Conservation (phyloP, 345 rosid genomes). For the Xanthoceras sorbifolium region DNA sequence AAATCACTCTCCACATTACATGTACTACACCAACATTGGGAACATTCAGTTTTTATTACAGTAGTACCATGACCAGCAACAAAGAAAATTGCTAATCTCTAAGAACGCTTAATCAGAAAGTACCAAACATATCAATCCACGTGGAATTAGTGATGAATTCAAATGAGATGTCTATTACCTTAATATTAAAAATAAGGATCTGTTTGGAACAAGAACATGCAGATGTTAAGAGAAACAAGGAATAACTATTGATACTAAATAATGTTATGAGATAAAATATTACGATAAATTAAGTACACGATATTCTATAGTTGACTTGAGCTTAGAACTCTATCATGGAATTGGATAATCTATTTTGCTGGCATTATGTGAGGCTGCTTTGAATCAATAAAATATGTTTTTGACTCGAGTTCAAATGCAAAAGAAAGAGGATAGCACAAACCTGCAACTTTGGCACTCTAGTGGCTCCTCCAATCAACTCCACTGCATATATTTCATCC, state of each 20-base stretch:
- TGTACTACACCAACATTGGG: no score
- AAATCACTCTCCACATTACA: no score
- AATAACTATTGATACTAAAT: background rate
- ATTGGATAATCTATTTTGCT: background rate
- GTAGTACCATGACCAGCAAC: no score
- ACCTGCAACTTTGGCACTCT: constrained; percentile 99
- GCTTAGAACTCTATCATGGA: background rate
- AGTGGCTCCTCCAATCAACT: constrained; percentile 96
- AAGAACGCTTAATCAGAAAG: background rate
- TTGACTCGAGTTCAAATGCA: constrained; percentile 8
- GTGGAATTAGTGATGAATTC: background rate
- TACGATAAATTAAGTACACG: background rate
- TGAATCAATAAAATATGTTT: background rate
- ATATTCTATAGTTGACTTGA: background rate
- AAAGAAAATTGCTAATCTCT: background rate
- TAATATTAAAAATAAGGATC: background rate
- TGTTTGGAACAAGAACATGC: background rate
- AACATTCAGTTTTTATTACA: no score
- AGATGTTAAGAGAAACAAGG: background rate
- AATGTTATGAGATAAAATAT: background rate
- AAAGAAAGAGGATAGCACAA: constrained; percentile 26
- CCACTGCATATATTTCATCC: constrained; percentile 85
- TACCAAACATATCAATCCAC: background rate
- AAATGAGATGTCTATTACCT: background rate
- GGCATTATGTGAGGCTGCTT: background rate